A percentile compares a stretch with the other conserved stretches of the same genome.
These are phyloP conservation scores for Urtica urens DNA, from an alignment of 306 rosid species.

Conservation along the genomic window DNA sequence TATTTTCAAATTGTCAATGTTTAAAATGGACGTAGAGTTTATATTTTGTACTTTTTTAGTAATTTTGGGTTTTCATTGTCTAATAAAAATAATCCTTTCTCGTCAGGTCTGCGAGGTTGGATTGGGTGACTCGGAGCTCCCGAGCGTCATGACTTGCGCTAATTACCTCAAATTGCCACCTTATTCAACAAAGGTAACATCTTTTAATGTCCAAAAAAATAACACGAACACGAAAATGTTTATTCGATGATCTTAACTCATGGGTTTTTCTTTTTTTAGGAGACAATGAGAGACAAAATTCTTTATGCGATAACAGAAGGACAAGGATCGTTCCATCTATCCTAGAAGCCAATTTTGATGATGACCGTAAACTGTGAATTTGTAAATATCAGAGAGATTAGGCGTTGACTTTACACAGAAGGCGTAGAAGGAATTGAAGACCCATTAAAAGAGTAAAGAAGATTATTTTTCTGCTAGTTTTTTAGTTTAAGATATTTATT, in stretches of 20 bases:
- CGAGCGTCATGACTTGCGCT: conserved; percentile 99
- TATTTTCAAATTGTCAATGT: too few species aligned
- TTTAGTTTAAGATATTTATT: too few species aligned
- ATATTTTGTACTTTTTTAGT: too few species aligned
- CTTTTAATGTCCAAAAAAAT: not conserved
- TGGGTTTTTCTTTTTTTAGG: conserved; percentile 33
- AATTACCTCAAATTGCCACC: conserved; percentile 96
- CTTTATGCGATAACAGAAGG: conserved; percentile 90
- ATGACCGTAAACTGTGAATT: conserved; percentile 29
- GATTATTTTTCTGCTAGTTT: too few species aligned
- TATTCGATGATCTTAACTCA: not conserved
- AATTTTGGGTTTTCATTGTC: too few species aligned
- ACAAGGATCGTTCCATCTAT: conserved; percentile 96
- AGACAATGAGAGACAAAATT: conserved; percentile 82
- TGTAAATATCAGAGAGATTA: conserved; percentile 68
- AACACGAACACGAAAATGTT: not conserved
- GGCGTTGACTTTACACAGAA: too few species aligned
- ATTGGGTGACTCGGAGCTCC: conserved; percentile 66
- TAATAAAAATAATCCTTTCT: too few species aligned
- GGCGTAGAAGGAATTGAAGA: too few species aligned
- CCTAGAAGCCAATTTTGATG: conserved; percentile 29
- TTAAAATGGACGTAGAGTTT: too few species aligned
- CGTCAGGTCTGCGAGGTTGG: conserved; percentile 57
- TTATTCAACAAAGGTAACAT: conserved; percentile 69
- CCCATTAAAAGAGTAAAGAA: too few species aligned